phyloP scores from a whole-genome alignment of 2,329 filamentous ascomycete species.

The Fusarium penzigii region DNA sequence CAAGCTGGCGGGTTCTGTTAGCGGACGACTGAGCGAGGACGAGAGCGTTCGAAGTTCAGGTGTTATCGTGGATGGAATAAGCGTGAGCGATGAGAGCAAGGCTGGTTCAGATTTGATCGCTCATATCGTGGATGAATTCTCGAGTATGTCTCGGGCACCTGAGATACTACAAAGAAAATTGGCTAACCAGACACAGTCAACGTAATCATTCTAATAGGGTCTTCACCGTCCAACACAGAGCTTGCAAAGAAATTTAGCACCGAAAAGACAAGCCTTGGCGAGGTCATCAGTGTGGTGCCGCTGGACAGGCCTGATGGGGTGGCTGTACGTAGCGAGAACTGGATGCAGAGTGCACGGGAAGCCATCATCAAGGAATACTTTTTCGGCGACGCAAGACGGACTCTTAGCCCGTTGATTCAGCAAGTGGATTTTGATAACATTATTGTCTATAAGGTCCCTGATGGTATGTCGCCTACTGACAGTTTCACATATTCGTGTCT shows the following conservation, averaged over 20 bases:
- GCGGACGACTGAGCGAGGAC: constrained; percentile 76
- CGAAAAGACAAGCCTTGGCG: constrained; percentile 58
- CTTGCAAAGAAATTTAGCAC: constrained; percentile 68
- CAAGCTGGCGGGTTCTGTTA: constrained; percentile 76
- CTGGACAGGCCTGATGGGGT: constrained; percentile 86
- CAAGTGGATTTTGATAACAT: constrained; percentile 77
- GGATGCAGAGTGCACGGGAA: constrained; percentile 73
- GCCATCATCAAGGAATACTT: constrained; percentile 89
- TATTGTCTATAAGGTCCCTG: constrained; percentile 69
- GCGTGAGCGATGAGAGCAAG: constrained; percentile 65
- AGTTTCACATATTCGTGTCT: neutral
- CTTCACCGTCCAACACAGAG: constrained; percentile 72
- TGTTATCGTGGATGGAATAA: constrained; percentile 82
- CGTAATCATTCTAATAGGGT: constrained; percentile 79
- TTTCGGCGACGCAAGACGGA: constrained; percentile 77
- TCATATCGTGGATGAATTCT: constrained; percentile 67
- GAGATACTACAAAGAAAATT: neutral
- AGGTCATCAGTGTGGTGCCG: constrained; percentile 72
- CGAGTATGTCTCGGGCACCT: constrained; percentile 45
- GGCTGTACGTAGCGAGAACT: constrained; percentile 71
- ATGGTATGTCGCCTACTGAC: constrained; percentile 46
- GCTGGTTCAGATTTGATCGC: constrained; percentile 74
- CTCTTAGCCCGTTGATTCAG: constrained; percentile 84
- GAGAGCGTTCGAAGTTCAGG: constrained; percentile 69
- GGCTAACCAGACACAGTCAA: constrained; percentile 63